phyloP scores from a whole-genome alignment of 768 basidiomycete species.

The Clavaria fumosa region DNA sequence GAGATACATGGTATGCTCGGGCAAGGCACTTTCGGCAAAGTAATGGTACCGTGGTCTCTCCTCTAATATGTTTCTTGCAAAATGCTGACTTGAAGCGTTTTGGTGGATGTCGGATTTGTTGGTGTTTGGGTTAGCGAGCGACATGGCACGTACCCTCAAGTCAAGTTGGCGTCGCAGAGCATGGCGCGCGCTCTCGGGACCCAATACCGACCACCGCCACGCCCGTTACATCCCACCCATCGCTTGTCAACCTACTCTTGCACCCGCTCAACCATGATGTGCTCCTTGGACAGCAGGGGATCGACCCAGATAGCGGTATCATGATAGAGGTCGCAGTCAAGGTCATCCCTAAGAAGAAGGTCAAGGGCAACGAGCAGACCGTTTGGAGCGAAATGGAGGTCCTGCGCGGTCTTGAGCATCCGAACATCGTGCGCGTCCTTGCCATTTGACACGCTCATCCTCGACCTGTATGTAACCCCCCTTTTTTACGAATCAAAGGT shows the following conservation, averaged over 20 bases:
- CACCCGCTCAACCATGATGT: conserved; percentile 6
- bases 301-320: conserved; percentile 16
- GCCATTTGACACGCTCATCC: neutral
- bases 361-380: conserved; percentile 76
- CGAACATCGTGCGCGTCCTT: conserved; percentile 58
- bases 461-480: neutral
- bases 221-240: too few species aligned
- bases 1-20: conserved; percentile 62
- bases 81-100: neutral
- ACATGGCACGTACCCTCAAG: conserved; percentile 65
- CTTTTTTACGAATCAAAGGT: conserved; percentile 49
- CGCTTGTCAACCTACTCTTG: conserved; percentile 13
- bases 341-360: conserved; percentile 89
- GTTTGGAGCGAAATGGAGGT: conserved; percentile 95
- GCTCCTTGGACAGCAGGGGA: conserved; percentile 4
- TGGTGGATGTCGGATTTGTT: conserved; percentile 2
- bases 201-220: too few species aligned
- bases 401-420: conserved; percentile 75
- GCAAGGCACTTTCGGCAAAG: conserved; percentile 81
- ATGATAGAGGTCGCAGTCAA: conserved; percentile 74
- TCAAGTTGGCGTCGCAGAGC: conserved; percentile 37
- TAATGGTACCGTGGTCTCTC: conserved; percentile 36
- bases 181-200: too few species aligned
- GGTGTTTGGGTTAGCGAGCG: conserved; percentile 32
- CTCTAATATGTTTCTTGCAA: conserved; percentile 1